Evolutionary conservation across 805 yeast species (phyloP).

Genomic region (Aciculoconidium aculeatum): DNA sequence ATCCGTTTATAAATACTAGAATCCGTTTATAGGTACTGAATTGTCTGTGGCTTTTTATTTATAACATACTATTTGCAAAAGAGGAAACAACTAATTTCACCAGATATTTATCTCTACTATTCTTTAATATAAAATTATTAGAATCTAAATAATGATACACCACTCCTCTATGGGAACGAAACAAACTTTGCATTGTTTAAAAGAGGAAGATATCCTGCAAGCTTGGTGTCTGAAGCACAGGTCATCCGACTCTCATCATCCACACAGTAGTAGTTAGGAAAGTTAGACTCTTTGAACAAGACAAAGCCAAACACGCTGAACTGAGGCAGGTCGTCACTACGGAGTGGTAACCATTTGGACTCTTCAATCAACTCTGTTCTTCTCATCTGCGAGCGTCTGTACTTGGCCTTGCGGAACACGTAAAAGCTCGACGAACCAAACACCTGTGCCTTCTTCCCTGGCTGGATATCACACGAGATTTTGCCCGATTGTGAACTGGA

Average conservation of each 20-base stretch:
- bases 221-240: slow-evolving; percentile 5
- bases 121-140: no score
- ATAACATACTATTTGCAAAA: no score
- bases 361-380: not conserved
- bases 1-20: no score
- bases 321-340: slow-evolving; percentile 3
- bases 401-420: slow-evolving; percentile 12
- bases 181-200: no score
- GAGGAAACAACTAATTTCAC: no score
- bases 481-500: slow-evolving; percentile 9
- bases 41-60: no score
- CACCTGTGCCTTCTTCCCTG: slow-evolving; percentile 15
- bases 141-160: no score
- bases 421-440: slow-evolving; percentile 11
- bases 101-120: no score
- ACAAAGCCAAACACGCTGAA: slow-evolving; percentile 11
- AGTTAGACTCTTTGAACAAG: slow-evolving; percentile 10
- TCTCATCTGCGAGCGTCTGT: slow-evolving; percentile 7
- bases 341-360: slow-evolving; percentile 1
- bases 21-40: no score
- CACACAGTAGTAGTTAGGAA: slow-evolving; percentile 13
- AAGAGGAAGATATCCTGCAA: not conserved
- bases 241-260: slow-evolving; percentile 7
- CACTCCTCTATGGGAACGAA: no score
- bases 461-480: slow-evolving; percentile 12